Conservation (phyloP, 2,329 filamentous ascomycete genomes). For the Diaporthe capsici region DNA sequence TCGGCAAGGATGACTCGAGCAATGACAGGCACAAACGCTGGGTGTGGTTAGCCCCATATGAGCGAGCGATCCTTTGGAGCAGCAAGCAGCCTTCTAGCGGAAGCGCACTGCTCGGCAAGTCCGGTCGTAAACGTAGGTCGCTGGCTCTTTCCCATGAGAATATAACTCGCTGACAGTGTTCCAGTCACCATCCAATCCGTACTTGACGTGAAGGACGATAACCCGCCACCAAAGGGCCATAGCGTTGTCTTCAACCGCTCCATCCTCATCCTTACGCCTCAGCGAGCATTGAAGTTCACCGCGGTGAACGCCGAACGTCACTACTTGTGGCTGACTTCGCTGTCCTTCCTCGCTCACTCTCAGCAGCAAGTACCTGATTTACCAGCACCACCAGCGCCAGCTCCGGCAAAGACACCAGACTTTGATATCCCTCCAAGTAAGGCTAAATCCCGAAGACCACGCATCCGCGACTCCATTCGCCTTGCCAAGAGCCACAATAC, state of each 20-base stretch:
- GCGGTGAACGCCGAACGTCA: slow-evolving; percentile 86
- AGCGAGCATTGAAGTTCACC: slow-evolving; percentile 95
- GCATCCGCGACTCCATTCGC: slow-evolving; percentile 90
- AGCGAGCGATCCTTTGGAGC: slow-evolving; percentile 97
- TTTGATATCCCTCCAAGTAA: slow-evolving; percentile 61
- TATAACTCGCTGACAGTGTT: slow-evolving; percentile 49
- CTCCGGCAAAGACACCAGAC: slow-evolving; percentile 65
- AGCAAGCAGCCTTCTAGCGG: slow-evolving; percentile 95
- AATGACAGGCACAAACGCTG: slow-evolving; percentile 92
- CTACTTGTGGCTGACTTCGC: slow-evolving; percentile 92
- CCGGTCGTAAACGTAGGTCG: slow-evolving; percentile 88
- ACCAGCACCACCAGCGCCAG: slow-evolving; percentile 61
- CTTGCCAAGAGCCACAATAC: slow-evolving; percentile 80
- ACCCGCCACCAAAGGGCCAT: slow-evolving; percentile 81
- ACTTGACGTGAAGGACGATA: slow-evolving; percentile 95
- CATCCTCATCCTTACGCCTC: slow-evolving; percentile 93
- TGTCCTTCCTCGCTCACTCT: slow-evolving; percentile 95
- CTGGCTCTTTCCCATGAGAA: slow-evolving; percentile 46
- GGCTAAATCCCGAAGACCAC: slow-evolving; percentile 63
- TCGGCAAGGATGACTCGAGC: slow-evolving; percentile 79
- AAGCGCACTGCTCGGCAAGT: slow-evolving; percentile 91
- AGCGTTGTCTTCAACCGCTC: slow-evolving; percentile 86
- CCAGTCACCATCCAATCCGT: slow-evolving; percentile 95
- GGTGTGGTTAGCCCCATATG: slow-evolving; percentile 99
- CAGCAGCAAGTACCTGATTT: slow-evolving; percentile 85